phyloP scores from a whole-genome alignment of 2,329 filamentous ascomycete genomes.

The Aulographum hederae region DNA sequence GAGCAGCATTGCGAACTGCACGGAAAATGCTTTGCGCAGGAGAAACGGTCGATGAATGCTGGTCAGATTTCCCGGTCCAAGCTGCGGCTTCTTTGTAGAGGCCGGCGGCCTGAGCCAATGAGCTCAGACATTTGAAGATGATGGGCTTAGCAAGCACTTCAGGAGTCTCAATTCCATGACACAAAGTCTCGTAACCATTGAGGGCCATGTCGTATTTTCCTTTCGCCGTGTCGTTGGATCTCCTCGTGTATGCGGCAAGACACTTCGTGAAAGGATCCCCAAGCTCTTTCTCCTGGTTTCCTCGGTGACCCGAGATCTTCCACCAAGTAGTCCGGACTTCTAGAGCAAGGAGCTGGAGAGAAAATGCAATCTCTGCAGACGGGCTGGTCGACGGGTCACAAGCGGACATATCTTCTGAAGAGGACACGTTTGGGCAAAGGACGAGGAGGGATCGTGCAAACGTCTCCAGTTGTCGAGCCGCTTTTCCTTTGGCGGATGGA shows the following conservation, averaged over 20 bases:
- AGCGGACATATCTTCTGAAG: conserved; percentile 40
- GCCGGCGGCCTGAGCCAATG: too few species aligned
- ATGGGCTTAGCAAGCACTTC: too few species aligned
- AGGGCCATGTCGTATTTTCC: too few species aligned
- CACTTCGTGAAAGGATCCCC: conserved; percentile 47
- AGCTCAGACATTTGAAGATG: too few species aligned
- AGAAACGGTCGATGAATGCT: too few species aligned
- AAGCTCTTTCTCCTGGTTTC: conserved; percentile 34
- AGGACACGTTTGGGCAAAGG: conserved; percentile 48
- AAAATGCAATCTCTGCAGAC: conserved; percentile 38
- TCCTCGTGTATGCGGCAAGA: conserved; percentile 39
- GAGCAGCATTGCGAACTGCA: too few species aligned
- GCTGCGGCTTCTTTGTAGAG: too few species aligned
- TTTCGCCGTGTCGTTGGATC: too few species aligned
- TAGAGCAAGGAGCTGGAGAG: conserved; percentile 46
- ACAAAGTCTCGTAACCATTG: too few species aligned
- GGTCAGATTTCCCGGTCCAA: too few species aligned
- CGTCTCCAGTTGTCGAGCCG: conserved; percentile 45
- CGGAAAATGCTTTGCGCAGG: too few species aligned
- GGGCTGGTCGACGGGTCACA: conserved; percentile 35
- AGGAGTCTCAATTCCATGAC: too few species aligned
- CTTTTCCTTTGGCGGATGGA: conserved; percentile 27
- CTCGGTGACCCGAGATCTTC: conserved; percentile 36
- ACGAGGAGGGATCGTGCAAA: conserved; percentile 47
- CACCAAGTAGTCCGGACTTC: conserved; percentile 46